Base-by-base conservation (phyloP, 768 basidiomycete genomes). In the Mycena epipterygia region DNA sequence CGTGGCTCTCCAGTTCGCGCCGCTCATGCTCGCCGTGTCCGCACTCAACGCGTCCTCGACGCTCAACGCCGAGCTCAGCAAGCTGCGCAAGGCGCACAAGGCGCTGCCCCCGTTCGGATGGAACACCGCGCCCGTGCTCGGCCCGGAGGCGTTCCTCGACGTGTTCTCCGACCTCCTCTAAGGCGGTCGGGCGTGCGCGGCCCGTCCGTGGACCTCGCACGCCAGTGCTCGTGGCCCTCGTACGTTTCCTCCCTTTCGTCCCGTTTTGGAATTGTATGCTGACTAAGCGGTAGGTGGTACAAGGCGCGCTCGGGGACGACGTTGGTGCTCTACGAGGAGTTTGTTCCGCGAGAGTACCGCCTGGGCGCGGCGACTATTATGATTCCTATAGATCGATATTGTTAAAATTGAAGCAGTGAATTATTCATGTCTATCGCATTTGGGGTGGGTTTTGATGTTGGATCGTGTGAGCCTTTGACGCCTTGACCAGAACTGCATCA, bases 161-260 rank as follows among this genome's bases (percentile, higher is more conserved):
- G 93, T 94, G 19, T 95, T 94, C 76, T 93, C 92, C 73, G 93
- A 95, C 78, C 80, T 95, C 39, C 82, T 95, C 6, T 94, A 92
- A 72, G 96, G 90, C 58, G 91, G 88, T 75, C 90, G 49, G 86
- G 84, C 4, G 95, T 96, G 73, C 89, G 91, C 67, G 78, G 77
- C 7, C 35, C 61, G 23, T 32, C 48, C 53, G 65, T 63, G 39
- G 73, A 73, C 29, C 12, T 69, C 35, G 95, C 95, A 78, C 85
- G 93, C 72, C 95, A 97, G 72, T 94, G 95, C 74, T 96, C 95
- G 76, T 98, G 96, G 95, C 93, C n/a, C 74, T 98, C 84, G 96
- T 97, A 76, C 82, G 90, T 84, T 6, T 37, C 9, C 25, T 67
- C 39, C 70, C n/a, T n/a, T n/a, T n/a, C 48, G 42, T 61, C 53